Evolutionary conservation across 129 eudicot genomes (phyloP), one percentile per base, ranked within the genome.

Genomic region (Dittrichia graveolens): DNA sequence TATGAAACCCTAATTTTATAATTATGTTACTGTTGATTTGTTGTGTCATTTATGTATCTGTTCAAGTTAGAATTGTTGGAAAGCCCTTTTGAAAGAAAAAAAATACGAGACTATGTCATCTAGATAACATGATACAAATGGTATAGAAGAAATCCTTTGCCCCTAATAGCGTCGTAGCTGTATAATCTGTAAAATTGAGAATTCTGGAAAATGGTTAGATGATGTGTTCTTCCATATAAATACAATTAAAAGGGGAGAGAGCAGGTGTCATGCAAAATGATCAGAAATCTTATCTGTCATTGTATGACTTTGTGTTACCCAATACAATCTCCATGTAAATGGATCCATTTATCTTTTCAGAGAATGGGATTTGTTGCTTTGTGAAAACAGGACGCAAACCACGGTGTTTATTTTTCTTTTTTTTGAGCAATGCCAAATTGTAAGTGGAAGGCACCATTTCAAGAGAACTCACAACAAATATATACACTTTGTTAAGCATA

Each of bases 1-100:
- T 52, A 3, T 37, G 50, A 65, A 66, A 75, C 80, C 79, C 80
- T 75, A 66, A 10, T 34, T 55, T 53, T 35, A 16, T 34, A 7
- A 45, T 34, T 60, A 9, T 15, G 46, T 35, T 42, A 55, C 65
- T 71, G 65, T 42, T 65, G 41, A 12, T 43, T 43, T 43, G 47
- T 45, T 65, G 40, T 64, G 35, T 39, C 8, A 43, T 64, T 54
- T 19, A 4, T 60, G 16, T 65, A 65, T 44, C 40, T 43, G 55
- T 18, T 65, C 38, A 47, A 65, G 24, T 43, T 44, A 65, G 55
- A 31, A 8, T 56, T 31, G 11, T 41, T n/a, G 31, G 31, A 24
- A 24, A 24, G 31, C 31, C 31, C 31, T 24, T 2, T 9, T 70
- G 31, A 42, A 6, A 13, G 12, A 12, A 16, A 10, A 16, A 10